Conservation (phyloP, 2,329 filamentous ascomycete species). For the Penicillium expansum region DNA sequence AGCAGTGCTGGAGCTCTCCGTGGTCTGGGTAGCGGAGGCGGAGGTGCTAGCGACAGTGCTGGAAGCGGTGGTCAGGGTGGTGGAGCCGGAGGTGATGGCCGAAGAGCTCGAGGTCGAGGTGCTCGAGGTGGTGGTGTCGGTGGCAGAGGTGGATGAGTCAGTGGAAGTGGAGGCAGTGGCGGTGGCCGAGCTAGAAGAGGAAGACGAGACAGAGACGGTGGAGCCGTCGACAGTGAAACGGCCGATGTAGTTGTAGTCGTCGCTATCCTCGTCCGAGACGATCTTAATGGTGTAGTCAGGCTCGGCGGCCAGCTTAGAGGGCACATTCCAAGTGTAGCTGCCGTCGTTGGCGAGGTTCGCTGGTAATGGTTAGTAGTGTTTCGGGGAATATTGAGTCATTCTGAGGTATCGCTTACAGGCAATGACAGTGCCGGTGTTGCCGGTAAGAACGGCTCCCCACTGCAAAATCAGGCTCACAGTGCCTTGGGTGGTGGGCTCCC, state of each 20-base stretch:
- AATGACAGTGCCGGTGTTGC: slow-evolving; percentile 43
- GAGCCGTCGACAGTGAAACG: slow-evolving; percentile 51
- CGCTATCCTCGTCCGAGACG: slow-evolving; percentile 45
- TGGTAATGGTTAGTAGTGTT: slow-evolving; percentile 23
- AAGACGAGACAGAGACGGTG: slow-evolving; percentile 35
- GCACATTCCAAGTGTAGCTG: slow-evolving; percentile 49
- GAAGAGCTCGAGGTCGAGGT: slow-evolving; percentile 19
- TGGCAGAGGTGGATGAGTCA: slow-evolving; percentile 19
- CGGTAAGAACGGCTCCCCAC: slow-evolving; percentile 42
- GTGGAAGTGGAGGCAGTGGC: slow-evolving; percentile 18
- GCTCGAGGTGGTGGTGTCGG: slow-evolving; percentile 22
- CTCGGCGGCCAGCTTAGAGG: slow-evolving; percentile 41
- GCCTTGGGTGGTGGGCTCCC: slow-evolving; percentile 50
- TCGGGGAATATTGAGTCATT: background rate
- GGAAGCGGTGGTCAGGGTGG: slow-evolving; percentile 22
- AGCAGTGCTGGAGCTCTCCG: slow-evolving; percentile 21
- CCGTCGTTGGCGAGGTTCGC: slow-evolving; percentile 50
- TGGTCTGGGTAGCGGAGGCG: slow-evolving; percentile 20
- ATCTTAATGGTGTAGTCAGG: slow-evolving; percentile 55
- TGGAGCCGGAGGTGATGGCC: slow-evolving; percentile 13
- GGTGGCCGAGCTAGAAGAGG: slow-evolving; percentile 31
- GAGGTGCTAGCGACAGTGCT: slow-evolving; percentile 15
- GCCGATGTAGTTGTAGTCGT: slow-evolving; percentile 52
- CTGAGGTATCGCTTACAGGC: slow-evolving; percentile 39
- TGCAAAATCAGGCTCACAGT: slow-evolving; percentile 54